Base-by-base conservation (phyloP, 1,139 yeast species). In the Citeromyces hawaiiensis region DNA sequence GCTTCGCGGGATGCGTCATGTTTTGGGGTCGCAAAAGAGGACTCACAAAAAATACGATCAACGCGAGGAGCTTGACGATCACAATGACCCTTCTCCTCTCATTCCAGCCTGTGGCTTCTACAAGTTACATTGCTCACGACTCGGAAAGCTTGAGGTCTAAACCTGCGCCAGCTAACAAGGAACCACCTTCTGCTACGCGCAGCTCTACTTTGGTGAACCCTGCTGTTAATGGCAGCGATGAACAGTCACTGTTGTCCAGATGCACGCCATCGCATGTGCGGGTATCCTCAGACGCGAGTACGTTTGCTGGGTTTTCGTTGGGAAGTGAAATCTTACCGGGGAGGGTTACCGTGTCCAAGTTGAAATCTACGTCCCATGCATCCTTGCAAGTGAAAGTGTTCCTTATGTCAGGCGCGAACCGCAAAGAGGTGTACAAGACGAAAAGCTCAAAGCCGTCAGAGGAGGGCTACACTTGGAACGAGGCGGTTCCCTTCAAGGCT, bases 401-500 rank as follows among this genome's bases (percentile, higher is more conserved):
- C 1, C 56, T 81, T 48, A 64, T 70, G 39, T 68, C 77, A 13
- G 55, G 68, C 4, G 66, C 70, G 6, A 75, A 69, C 47, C 63
- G 67, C 40, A 81, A 74, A 52, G 80, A 70, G 39, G 51, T 88
- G 35, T 70, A 68, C 62, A 81, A 76, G 56, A 79, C 95, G 3
- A 76, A 80, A 58, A 55, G 68, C 17, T 54, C 65, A 42, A 86
- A 83, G 59, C 48, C 64, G 3, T 66, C 70, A 21, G 67, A 63
- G 39, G 63, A 62, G 13, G 72, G 71, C 0, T 47, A 59, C 9
- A 69, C 68, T 43, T 75, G 86, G 72, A 72, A 74, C 48, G 96
- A 85, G 52, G 66, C 77, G 18, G 64, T 71, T 45, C 68, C 78
- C 4, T 83, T 87, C 63, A 76, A 72, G 53, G 76, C 91, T 9